A percentile compares a stretch with the other conserved stretches of the same genome.
Conservation (phyloP, 495 filamentous ascomycete species). For the Ramalina peruviana region DNA sequence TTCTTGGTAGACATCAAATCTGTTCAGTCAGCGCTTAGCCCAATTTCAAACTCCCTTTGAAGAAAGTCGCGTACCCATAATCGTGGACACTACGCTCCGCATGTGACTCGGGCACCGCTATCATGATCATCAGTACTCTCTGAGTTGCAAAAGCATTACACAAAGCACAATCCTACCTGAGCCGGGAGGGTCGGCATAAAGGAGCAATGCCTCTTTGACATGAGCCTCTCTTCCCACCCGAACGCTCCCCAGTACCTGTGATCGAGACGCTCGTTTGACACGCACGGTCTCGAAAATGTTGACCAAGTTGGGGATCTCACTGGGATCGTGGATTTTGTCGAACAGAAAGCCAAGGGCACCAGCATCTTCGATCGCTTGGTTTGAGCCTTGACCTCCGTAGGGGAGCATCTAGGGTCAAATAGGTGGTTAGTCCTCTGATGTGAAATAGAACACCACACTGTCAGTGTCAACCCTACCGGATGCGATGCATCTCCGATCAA, state of each 20-base stretch:
- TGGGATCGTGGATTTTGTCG: neutral
- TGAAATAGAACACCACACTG: no score
- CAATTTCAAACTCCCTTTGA: no score
- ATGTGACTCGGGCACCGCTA: no score
- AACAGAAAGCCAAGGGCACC: constrained; percentile 18
- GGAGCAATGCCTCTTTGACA: constrained; percentile 8
- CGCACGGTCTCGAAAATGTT: constrained; percentile 25
- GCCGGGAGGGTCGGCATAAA: constrained; percentile 12
- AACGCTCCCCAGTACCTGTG: constrained; percentile 23
- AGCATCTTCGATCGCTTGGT: constrained; percentile 29
- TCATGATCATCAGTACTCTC: no score
- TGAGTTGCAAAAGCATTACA: no score
- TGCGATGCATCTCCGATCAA: constrained; percentile 38
- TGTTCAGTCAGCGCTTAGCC: no score
- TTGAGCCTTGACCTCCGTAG: constrained; percentile 25
- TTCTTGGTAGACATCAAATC: no score
- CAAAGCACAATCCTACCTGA: constrained; percentile 2
- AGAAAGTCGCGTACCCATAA: no score
- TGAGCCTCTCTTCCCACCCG: constrained; percentile 10
- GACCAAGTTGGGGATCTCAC: constrained; percentile 16
- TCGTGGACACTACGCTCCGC: no score
- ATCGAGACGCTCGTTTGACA: constrained; percentile 21
- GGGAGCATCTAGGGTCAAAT: constrained; percentile 28
- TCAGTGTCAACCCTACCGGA: constrained; percentile 20
- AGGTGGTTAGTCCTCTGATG: no score